Evolutionary conservation across 1,284 basidiomycete genomes (phyloP), one percentile per base, ranked within the genome.

Genomic region (Cutaneotrichosporon cutaneum): DNA sequence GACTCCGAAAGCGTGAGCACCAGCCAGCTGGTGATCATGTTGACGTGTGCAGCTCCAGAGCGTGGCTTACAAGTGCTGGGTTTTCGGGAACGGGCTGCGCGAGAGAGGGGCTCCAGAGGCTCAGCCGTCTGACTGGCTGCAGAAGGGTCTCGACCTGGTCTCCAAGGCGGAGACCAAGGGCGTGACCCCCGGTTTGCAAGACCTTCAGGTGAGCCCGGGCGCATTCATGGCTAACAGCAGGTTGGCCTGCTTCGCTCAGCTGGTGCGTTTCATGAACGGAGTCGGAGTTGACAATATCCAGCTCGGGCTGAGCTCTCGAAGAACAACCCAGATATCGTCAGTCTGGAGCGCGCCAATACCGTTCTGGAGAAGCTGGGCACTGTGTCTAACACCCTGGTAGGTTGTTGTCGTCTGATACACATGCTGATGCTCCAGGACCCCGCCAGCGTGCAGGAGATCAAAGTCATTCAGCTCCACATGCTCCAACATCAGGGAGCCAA

Each of bases 241-340:
- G 24, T 64, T 13, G 45, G 33, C 22, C 42, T 55, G 1, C 56
- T 60, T 21, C 53, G 53, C 32, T 33, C 56, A 4, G 26, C 32
- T 14, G 48, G 56, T 58, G 35, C 3, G 56, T n/a, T 56, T 5
- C 14, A 24, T 5, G 5, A 13, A 24, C 27, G 21, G 2, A 30
- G 18, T 50, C 11, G 44, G 10, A 53, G 27, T 32, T 54, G 11
- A 59, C 42, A 14, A 16, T 5, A 5, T 10, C 26, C 56, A 63
- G 62, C 39, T 14, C 55, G 62, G 2, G 56, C 53, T 0, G 62
- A 64, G 45, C 44, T 59, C 6, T 24, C 61, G 7, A 27, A 33
- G 16, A 22, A 35, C 16, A 7, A 45, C 1, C 50, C 36, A 7
- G 56, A 48, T 10, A 21, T 13, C 0, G 26, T 26, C 8, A 39